A percentile compares a stretch with the other conserved stretches of the same genome.
These are phyloP conservation scores for Kuraishia floccosa DNA, from an alignment of 805 yeast species.

Conservation along the genomic window DNA sequence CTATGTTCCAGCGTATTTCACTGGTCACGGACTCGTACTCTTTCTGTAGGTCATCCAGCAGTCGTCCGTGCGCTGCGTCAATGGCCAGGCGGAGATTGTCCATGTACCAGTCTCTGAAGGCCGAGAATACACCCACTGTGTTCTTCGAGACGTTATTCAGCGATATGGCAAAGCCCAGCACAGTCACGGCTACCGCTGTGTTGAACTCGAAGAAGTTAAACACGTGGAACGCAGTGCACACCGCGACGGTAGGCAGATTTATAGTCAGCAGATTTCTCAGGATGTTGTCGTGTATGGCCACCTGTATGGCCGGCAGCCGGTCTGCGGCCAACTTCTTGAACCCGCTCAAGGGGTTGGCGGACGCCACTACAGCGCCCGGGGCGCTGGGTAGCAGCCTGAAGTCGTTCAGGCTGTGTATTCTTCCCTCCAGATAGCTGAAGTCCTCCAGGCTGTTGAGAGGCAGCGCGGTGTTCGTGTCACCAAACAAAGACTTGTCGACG, in stretches of 20 bases:
- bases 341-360: background rate
- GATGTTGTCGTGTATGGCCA: background rate
- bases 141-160: conserved; percentile 15
- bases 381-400: too few species aligned
- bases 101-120: conserved; percentile 5
- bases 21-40: conserved; percentile 1
- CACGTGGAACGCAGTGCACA: conserved; percentile 1
- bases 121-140: conserved; percentile 1
- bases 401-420: background rate
- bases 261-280: conserved; percentile 1
- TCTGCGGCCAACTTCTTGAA: background rate
- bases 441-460: background rate
- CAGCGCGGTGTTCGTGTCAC: background rate
- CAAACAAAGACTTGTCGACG: conserved; percentile 14
- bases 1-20: conserved; percentile 1
- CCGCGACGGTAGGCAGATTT: conserved; percentile 2
- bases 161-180: conserved; percentile 29
- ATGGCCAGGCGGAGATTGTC: conserved; percentile 3
- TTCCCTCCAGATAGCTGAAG: conserved; percentile 2
- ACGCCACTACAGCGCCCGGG: background rate
- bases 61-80: conserved; percentile 1
- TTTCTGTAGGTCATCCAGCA: conserved; percentile 1
- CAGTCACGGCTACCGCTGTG: conserved; percentile 26
- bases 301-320: conserved; percentile 2
- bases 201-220: conserved; percentile 4